A percentile compares a stretch with the other conserved stretches of the same genome.
Conservation (phyloP, 2,329 filamentous ascomycete species). For the Cladobotryum mycophilum region DNA sequence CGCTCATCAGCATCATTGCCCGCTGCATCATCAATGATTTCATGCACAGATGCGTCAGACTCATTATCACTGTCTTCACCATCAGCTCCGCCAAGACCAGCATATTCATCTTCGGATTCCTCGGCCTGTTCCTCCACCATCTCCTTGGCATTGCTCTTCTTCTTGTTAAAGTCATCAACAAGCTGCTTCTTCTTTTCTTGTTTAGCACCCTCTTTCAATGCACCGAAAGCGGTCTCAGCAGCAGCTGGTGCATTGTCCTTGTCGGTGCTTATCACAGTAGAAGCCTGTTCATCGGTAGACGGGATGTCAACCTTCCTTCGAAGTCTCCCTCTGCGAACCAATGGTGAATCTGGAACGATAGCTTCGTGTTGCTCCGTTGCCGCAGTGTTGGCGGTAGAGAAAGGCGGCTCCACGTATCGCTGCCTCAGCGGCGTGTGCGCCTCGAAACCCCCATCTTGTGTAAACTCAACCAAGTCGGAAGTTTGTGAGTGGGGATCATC, state of each 20-base stretch:
- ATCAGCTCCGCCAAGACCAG: constrained; percentile 81
- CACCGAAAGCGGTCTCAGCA: constrained; percentile 50
- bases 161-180: constrained; percentile 65
- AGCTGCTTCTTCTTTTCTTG: constrained; percentile 47
- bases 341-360: constrained; percentile 55
- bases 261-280: constrained; percentile 14
- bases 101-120: constrained; percentile 97
- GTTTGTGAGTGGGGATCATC: constrained; percentile 50
- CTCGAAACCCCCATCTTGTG: constrained; percentile 74
- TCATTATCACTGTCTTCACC: constrained; percentile 80
- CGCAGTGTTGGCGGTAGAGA: constrained; percentile 67
- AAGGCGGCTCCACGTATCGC: constrained; percentile 58
- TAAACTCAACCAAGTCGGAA: constrained; percentile 66
- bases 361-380: constrained; percentile 35
- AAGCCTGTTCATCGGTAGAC: constrained; percentile 11
- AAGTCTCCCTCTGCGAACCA: constrained; percentile 54
- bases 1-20: constrained; percentile 72
- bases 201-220: constrained; percentile 62
- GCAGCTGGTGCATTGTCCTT: constrained; percentile 18
- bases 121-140: constrained; percentile 92
- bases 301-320: constrained; percentile 34
- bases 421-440: constrained; percentile 64
- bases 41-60: constrained; percentile 61
- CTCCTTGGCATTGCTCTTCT: constrained; percentile 77
- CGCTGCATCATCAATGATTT: constrained; percentile 85